Evolutionary conservation across 2,329 filamentous ascomycete genomes (phyloP).

Genomic region (Curvularia spicifera): DNA sequence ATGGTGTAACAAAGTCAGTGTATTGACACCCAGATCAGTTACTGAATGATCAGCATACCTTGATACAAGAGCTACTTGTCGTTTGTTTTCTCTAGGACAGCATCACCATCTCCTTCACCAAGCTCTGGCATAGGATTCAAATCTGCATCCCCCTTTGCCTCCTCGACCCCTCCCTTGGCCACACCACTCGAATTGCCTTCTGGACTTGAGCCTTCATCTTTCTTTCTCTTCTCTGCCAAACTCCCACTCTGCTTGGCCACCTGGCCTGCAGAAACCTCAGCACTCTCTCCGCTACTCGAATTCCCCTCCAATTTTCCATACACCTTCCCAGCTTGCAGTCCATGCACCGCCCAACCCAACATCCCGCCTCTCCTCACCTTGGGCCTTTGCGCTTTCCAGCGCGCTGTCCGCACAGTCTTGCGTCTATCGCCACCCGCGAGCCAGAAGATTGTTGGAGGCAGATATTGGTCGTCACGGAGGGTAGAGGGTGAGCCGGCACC

Average conservation of each 20-base stretch:
- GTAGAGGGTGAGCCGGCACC: constrained; percentile 18
- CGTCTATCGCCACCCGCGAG: constrained; percentile 38
- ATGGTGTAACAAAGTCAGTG: background rate
- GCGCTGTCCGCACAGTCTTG: constrained; percentile 14
- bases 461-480: constrained; percentile 10
- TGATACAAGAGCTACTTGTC: background rate
- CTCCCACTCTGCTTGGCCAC: background rate
- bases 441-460: constrained; percentile 31
- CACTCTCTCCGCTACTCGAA: background rate
- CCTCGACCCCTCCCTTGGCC: background rate
- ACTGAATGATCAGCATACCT: background rate
- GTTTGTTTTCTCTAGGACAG: background rate
- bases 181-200: background rate
- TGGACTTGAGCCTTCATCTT: background rate
- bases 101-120: background rate
- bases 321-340: constrained; percentile 19
- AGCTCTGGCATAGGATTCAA: no score
- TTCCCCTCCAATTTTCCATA: constrained; percentile 4
- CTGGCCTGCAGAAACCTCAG: background rate
- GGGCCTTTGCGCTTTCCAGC: constrained; percentile 34
- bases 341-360: constrained; percentile 34
- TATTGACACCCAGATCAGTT: background rate
- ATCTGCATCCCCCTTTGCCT: background rate
- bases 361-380: constrained; percentile 35
- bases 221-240: background rate